Percentiles rank a stretch among this genome's conserved stretches.
These are phyloP conservation scores for Apophysomyces trapeziformis DNA, from an alignment of 371 early-diverging fungal genomes.

Conservation along the genomic window DNA sequence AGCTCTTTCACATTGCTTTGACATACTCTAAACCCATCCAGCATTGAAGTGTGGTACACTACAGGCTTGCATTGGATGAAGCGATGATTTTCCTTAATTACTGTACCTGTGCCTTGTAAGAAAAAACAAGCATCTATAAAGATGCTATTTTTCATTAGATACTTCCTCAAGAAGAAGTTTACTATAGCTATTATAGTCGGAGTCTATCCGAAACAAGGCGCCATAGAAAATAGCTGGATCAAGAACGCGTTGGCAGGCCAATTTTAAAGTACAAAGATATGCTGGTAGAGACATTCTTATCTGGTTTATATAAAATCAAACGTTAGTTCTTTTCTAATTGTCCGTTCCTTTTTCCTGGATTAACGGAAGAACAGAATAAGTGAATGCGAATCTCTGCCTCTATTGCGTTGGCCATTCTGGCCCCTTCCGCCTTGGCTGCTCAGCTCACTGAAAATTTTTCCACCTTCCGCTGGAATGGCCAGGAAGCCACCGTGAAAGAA, in stretches of 20 bases:
- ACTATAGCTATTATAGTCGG: too few relatives aligned
- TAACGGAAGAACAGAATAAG: not conserved
- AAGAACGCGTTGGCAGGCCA: slow-evolving; percentile 8
- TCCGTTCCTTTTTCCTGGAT: not conserved
- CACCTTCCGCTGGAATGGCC: slow-evolving; percentile 49
- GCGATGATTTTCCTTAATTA: too few relatives aligned
- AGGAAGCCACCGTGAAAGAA: slow-evolving; percentile 34
- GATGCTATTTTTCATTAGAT: too few relatives aligned
- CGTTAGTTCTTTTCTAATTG: not conserved
- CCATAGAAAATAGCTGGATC: slow-evolving; percentile 7
- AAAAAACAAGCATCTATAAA: too few relatives aligned
- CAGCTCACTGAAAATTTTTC: slow-evolving; percentile 19
- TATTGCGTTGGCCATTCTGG: slow-evolving; percentile 4
- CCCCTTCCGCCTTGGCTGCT: slow-evolving; percentile 1
- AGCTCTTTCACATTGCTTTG: too few relatives aligned
- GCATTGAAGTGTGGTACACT: too few relatives aligned
- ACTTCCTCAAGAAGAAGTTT: not conserved
- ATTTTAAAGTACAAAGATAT: slow-evolving; percentile 10
- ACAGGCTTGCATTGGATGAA: too few relatives aligned
- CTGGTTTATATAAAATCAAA: slow-evolving; percentile 3
- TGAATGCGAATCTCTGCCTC: slow-evolving; percentile 6
- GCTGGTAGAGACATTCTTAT: slow-evolving; percentile 8
- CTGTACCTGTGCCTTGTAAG: too few relatives aligned
- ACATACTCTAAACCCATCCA: too few relatives aligned
- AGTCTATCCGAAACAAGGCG: too few relatives aligned